These are phyloP conservation scores for Penicillium psychrofluorescens DNA, from an alignment of 495 filamentous ascomycete species.

Conservation along the genomic window DNA sequence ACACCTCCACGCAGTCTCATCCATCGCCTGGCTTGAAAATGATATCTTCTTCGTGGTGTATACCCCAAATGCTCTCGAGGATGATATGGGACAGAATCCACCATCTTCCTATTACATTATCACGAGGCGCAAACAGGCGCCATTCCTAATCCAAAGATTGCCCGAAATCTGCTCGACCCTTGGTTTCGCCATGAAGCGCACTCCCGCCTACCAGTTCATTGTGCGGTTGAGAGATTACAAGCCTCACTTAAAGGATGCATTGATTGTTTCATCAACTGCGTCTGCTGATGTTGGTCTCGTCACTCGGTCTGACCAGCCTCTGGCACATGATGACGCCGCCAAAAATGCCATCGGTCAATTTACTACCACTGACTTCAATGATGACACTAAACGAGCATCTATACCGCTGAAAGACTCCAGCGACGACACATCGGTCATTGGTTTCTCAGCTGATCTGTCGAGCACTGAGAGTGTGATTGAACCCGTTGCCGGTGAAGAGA, in stretches of 20 bases:
- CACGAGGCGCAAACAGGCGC: constrained; percentile 48
- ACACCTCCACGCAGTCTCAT: constrained; percentile 55
- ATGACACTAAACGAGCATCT: constrained; percentile 71
- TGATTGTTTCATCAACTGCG: constrained; percentile 77
- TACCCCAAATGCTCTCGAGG: constrained; percentile 53
- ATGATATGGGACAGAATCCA: constrained; percentile 41
- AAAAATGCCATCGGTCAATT: constrained; percentile 58
- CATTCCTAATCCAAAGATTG: constrained; percentile 65
- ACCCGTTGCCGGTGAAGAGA: constrained; percentile 71
- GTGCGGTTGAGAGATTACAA: constrained; percentile 68
- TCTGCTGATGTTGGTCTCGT: constrained; percentile 71
- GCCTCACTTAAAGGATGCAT: constrained; percentile 67
- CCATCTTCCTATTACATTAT: constrained; percentile 69
- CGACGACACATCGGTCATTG: constrained; percentile 72
- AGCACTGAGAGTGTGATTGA: constrained; percentile 67
- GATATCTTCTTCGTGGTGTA: constrained; percentile 75
- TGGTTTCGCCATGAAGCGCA: constrained; percentile 44
- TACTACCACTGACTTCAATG: constrained; percentile 61
- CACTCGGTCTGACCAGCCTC: constrained; percentile 58
- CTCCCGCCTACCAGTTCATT: constrained; percentile 68
- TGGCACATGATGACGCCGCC: constrained; percentile 53
- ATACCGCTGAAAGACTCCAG: constrained; percentile 67
- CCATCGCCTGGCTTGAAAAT: constrained; percentile 83
- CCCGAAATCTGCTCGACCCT: constrained; percentile 65
- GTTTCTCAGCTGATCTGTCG: constrained; percentile 75